Percentiles rank a stretch among this genome's conserved stretches.
Evolutionary conservation across 371 early-diverging fungal species (phyloP).

Genomic region (Actinomucor elegans): DNA sequence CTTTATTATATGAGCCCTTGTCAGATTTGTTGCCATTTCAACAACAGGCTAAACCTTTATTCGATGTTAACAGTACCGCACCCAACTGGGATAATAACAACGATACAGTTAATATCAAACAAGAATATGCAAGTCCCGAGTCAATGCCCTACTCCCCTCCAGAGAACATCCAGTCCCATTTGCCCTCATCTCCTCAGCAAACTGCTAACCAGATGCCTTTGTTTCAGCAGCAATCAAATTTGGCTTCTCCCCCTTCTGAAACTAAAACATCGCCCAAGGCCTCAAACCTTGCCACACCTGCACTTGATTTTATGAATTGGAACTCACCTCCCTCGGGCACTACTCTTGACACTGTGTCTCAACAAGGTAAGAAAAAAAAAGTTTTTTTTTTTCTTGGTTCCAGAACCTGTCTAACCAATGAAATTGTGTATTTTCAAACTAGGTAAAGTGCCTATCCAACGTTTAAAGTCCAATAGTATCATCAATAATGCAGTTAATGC

Average conservation of each 20-base stretch:
- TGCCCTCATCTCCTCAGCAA: slow-evolving; percentile 2
- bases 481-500: slow-evolving; percentile 15
- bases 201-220: not conserved
- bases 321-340: slow-evolving; percentile 2
- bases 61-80: not conserved
- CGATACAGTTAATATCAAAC: slow-evolving; percentile 7
- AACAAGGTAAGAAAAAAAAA: slow-evolving; percentile 11
- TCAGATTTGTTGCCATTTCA: slow-evolving; percentile 12
- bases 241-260: slow-evolving; percentile 1
- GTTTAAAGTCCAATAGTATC: slow-evolving; percentile 28
- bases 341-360: not conserved
- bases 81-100: not conserved
- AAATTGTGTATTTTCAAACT: not conserved
- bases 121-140: slow-evolving; percentile 27
- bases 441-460: slow-evolving; percentile 44
- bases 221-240: not conserved
- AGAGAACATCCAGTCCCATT: too few relatives aligned
- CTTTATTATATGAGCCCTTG: slow-evolving; percentile 22
- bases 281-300: not conserved
- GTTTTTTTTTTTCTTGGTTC: not conserved
- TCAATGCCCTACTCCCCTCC: slow-evolving; percentile 22
- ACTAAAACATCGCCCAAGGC: not conserved
- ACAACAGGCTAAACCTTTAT: not conserved
- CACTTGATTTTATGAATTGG: slow-evolving; percentile 18
- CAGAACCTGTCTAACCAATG: too few relatives aligned